Conservation (phyloP, 106 monocot genomes). For the Allium fistulosum region DNA sequence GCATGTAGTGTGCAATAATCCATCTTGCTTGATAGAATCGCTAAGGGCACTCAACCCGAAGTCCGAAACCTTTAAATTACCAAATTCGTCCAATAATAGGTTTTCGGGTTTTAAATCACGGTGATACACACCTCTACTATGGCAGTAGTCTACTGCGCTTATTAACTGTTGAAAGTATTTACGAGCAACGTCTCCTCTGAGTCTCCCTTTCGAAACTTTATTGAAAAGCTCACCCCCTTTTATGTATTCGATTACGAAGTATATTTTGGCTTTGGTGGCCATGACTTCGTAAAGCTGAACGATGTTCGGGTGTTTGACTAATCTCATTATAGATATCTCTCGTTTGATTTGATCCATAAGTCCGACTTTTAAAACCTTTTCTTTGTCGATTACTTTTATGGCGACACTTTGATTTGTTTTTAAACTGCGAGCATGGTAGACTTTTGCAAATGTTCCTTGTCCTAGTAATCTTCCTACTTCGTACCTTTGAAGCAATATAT, state of each 20-base stretch:
- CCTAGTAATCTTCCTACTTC: constrained; percentile 55
- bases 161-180: constrained; percentile 63
- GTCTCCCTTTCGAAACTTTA: constrained; percentile 42
- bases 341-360: constrained; percentile 37
- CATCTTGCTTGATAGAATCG: constrained; percentile 50
- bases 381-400: constrained; percentile 61
- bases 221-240: constrained; percentile 64
- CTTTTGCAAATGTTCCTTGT: constrained; percentile 67
- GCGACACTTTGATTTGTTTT: constrained; percentile 37
- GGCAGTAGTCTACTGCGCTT: constrained; percentile 52
- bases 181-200: constrained; percentile 47
- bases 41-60: constrained; percentile 61
- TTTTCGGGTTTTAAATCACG: constrained; percentile 64
- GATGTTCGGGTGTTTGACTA: constrained; percentile 28
- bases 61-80: constrained; percentile 55
- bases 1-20: constrained; percentile 62
- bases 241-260: constrained; percentile 43
- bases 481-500: constrained; percentile 43
- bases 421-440: constrained; percentile 48
- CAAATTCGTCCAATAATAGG: constrained; percentile 45
- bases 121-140: constrained; percentile 56
- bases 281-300: constrained; percentile 36
- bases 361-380: constrained; percentile 34
- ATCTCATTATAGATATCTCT: constrained; percentile 34
- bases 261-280: constrained; percentile 35